Conservation (phyloP, 371 early-diverging fungal species). For the Globomyces sp. region DNA sequence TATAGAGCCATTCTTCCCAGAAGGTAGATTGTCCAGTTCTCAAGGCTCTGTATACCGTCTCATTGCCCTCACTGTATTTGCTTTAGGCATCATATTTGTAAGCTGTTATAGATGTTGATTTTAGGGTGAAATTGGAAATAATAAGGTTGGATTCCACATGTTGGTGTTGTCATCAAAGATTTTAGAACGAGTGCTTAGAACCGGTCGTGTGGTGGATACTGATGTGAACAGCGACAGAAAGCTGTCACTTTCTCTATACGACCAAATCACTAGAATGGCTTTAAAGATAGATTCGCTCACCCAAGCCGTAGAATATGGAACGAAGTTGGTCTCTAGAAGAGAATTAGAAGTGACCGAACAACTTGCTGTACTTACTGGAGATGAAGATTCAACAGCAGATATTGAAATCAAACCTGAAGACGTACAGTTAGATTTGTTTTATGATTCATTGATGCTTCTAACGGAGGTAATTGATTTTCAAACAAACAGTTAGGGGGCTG, state of each 20-base stretch:
- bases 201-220: neutral
- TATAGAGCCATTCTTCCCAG: conserved; percentile 4
- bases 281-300: neutral
- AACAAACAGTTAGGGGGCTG: neutral
- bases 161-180: conserved; percentile 13
- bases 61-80: conserved; percentile 13
- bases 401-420: neutral
- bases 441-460: conserved; percentile 9
- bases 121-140: conserved; percentile 1
- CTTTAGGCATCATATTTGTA: conserved; percentile 18
- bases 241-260: neutral
- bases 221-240: neutral
- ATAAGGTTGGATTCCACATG: conserved; percentile 21
- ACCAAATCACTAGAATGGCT: conserved; percentile 5
- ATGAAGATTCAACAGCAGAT: neutral
- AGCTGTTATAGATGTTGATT: neutral
- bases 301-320: conserved; percentile 12
- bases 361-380: neutral
- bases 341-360: conserved; percentile 3
- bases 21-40: conserved; percentile 8
- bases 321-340: conserved; percentile 7
- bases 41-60: conserved; percentile 14
- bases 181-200: conserved; percentile 11
- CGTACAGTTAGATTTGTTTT: conserved; percentile 1
- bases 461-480: neutral